Evolutionary conservation across 345 rosid species (phyloP).

Genomic region (Brassica nigra): DNA sequence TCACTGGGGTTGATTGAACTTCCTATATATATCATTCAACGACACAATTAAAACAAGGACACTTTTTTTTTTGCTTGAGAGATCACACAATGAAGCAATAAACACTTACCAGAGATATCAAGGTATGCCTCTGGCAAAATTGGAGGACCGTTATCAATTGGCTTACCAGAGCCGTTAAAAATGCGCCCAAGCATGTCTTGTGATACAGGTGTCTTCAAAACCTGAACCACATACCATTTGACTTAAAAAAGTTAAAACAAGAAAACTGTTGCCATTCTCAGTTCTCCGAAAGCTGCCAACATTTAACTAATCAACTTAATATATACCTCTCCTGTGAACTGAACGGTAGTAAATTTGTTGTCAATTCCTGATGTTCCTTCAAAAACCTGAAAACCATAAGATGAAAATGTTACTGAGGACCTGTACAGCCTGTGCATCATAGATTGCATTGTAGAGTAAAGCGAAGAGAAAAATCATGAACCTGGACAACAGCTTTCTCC

Average conservation of each 20-base stretch:
- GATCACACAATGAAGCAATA: too few relatives aligned
- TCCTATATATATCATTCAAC: not conserved
- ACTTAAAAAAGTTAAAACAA: not conserved
- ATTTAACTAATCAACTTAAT: not conserved
- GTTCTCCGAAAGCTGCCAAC: not conserved
- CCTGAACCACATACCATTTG: constrained; percentile 43
- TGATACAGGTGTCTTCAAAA: constrained; percentile 84
- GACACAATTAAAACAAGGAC: not conserved
- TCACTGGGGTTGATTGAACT: not conserved
- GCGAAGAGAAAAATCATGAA: not conserved
- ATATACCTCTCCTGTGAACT: constrained; percentile 77
- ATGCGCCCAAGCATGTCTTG: constrained; percentile 92
- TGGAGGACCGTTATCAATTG: constrained; percentile 90
- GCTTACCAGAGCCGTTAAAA: constrained; percentile 90
- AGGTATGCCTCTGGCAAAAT: constrained; percentile 87
- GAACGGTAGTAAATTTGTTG: constrained; percentile 78
- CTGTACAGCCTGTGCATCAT: not conserved
- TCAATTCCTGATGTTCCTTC: constrained; percentile 90
- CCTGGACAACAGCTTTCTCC: constrained; percentile 97
- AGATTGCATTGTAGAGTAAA: not conserved
- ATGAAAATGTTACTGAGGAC: too few relatives aligned
- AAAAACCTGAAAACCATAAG: constrained; percentile 31
- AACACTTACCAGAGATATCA: constrained; percentile 75
- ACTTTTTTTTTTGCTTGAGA: not conserved
- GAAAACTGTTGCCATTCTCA: not conserved